Conservation (phyloP, 352 stramenopile species). For the Phytophthora constricta region DNA sequence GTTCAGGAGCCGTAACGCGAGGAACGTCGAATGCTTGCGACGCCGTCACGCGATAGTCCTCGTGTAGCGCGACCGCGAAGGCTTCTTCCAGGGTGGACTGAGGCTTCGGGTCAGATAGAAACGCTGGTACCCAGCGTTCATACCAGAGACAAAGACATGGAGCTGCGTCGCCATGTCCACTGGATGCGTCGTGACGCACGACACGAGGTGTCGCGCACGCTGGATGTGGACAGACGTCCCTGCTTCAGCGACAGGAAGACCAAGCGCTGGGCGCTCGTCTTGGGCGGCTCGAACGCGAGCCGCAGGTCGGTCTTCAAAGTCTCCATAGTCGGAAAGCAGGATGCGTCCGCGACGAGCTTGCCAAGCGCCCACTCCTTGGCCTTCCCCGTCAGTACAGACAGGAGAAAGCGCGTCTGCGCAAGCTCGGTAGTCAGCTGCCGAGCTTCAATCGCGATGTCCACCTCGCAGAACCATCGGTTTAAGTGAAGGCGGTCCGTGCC, state of each 20-base stretch:
- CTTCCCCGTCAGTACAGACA: constrained; percentile 18
- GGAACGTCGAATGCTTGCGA: constrained; percentile 11
- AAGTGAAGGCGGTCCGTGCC: constrained; percentile 7
- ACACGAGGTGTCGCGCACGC: constrained; percentile 24
- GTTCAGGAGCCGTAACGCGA: not conserved
- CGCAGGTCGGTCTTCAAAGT: constrained; percentile 15
- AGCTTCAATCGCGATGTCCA: constrained; percentile 29
- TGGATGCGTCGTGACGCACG: not conserved
- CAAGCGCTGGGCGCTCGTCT: constrained; percentile 14
- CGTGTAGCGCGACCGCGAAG: constrained; percentile 15
- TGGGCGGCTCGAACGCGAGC: constrained; percentile 7
- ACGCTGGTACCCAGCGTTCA: constrained; percentile 26
- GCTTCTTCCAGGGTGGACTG: constrained; percentile 14
- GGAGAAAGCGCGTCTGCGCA: constrained; percentile 1
- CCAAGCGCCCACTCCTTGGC: not conserved
- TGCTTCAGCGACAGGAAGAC: constrained; percentile 32
- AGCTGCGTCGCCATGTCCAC: constrained; percentile 34
- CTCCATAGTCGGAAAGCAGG: constrained; percentile 12
- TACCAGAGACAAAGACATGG: constrained; percentile 25
- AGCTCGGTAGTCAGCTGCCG: constrained; percentile 20
- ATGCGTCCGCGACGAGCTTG: constrained; percentile 12
- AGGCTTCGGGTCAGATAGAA: constrained; percentile 28
- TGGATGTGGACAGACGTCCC: constrained; percentile 21
- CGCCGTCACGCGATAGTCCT: constrained; percentile 23
- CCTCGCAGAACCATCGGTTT: constrained; percentile 3